Percentiles rank a stretch among this genome's conserved stretches.
Evolutionary conservation across 2,329 filamentous ascomycete genomes (phyloP).

Genomic region (Pseudogymnoascus sp.): DNA sequence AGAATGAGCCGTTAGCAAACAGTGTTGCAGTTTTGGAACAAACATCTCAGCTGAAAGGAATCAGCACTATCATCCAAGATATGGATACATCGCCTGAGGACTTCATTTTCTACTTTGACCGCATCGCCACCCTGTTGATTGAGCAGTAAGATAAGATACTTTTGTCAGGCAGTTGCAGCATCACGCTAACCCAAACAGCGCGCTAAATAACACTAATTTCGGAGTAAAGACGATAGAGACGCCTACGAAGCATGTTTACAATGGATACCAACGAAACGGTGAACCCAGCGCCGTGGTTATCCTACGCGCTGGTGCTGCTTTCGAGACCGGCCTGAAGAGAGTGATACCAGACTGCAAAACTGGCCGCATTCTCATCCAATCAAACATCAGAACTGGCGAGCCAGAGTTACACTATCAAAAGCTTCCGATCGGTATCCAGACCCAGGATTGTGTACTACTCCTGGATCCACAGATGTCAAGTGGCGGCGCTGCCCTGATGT

Average conservation of each 20-base stretch:
- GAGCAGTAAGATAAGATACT: conserved; percentile 52
- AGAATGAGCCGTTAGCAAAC: conserved; percentile 64
- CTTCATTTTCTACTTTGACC: conserved; percentile 96
- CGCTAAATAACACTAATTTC: conserved; percentile 72
- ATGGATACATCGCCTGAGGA: conserved; percentile 75
- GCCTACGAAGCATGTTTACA: conserved; percentile 62
- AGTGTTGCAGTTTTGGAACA: conserved; percentile 69
- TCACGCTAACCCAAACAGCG: conserved; percentile 41
- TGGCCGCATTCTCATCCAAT: conserved; percentile 85
- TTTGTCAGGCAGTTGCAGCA: background rate
- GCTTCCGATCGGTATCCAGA: conserved; percentile 64
- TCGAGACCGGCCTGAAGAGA: conserved; percentile 81
- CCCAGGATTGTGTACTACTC: conserved; percentile 75
- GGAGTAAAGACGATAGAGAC: conserved; percentile 59
- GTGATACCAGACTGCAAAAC: conserved; percentile 90
- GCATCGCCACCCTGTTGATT: conserved; percentile 75
- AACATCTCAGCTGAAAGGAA: conserved; percentile 74
- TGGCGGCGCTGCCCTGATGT: conserved; percentile 82
- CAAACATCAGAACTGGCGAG: conserved; percentile 75
- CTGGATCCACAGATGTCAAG: conserved; percentile 93
- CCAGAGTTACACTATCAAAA: conserved; percentile 89
- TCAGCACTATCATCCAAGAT: conserved; percentile 85
- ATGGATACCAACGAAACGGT: conserved; percentile 63
- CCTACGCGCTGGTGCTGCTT: conserved; percentile 78
- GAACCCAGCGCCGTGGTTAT: conserved; percentile 81